A percentile compares a stretch with the other conserved stretches of the same genome.
These are phyloP conservation scores for Ajuga reptans DNA, from an alignment of 305 asterid species.

Conservation along the genomic window DNA sequence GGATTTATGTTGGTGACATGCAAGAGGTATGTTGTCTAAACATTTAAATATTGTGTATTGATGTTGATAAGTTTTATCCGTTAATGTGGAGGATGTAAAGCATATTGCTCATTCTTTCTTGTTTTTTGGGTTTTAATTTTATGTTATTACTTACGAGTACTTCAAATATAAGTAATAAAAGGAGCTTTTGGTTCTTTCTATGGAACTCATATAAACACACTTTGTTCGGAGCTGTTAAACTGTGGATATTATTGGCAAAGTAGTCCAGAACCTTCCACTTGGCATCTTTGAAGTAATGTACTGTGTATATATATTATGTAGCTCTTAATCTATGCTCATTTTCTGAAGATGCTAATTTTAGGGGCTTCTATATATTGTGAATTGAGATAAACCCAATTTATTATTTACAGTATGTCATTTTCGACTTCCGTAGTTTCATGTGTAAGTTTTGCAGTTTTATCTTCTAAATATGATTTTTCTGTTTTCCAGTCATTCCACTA, in stretches of 20 bases:
- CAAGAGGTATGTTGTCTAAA: conserved; percentile 71
- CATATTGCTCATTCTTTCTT: neutral
- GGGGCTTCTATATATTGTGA: neutral
- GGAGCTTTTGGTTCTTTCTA: conserved; percentile 2
- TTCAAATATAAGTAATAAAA: neutral
- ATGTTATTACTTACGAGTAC: neutral
- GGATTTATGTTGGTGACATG: conserved; percentile 96
- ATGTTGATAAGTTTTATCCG: neutral
- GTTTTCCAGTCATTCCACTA: conserved; percentile 82
- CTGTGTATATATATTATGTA: neutral
- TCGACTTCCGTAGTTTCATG: neutral
- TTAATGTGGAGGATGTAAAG: neutral
- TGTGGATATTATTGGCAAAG: neutral
- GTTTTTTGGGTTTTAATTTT: neutral
- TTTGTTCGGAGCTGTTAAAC: neutral
- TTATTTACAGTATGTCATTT: neutral
- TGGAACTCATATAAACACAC: neutral
- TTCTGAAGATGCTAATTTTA: neutral
- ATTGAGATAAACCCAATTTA: neutral
- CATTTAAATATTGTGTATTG: conserved; percentile 4
- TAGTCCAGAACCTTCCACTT: neutral
- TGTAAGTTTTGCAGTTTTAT: conserved; percentile 5
- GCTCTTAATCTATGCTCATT: neutral
- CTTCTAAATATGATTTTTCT: conserved; percentile 7
- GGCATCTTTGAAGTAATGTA: neutral